These are phyloP conservation scores for Aspergillus sclerotioniger DNA, from an alignment of 495 filamentous ascomycete species.

Conservation along the genomic window DNA sequence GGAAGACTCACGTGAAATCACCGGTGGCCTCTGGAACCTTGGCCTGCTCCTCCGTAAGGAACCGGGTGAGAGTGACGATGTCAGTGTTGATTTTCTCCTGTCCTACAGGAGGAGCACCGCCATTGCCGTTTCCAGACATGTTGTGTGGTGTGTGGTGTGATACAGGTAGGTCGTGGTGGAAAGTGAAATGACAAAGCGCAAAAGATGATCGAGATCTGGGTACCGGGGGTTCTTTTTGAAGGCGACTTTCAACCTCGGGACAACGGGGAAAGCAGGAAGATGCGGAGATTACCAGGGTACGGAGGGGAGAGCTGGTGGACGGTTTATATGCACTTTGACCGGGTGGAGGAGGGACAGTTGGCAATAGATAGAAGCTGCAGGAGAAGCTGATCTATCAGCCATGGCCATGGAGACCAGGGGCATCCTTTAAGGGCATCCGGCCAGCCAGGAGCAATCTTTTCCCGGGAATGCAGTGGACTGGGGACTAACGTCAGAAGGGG, in stretches of 20 bases:
- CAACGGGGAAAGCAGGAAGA: conserved; percentile 27
- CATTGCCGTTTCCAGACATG: conserved; percentile 39
- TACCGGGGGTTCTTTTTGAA: conserved; percentile 12
- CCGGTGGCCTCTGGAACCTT: conserved; percentile 94
- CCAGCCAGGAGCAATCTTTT: conserved; percentile 8
- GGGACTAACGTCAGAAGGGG: neutral
- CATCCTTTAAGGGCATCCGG: neutral
- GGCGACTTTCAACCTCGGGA: conserved; percentile 27
- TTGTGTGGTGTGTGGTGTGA: conserved; percentile 16
- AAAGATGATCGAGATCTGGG: conserved; percentile 9
- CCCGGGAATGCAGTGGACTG: neutral
- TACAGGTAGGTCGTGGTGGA: neutral
- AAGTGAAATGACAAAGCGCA: conserved; percentile 1
- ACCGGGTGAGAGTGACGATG: conserved; percentile 91
- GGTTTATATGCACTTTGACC: conserved; percentile 5
- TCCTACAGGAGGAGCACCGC: conserved; percentile 38
- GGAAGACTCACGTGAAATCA: conserved; percentile 81
- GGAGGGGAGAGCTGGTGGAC: neutral
- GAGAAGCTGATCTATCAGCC: neutral
- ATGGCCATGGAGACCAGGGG: neutral
- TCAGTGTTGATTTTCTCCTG: conserved; percentile 88
- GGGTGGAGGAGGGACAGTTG: neutral
- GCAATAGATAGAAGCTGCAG: conserved; percentile 1
- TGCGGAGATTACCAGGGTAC: conserved; percentile 1
- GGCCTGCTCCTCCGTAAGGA: conserved; percentile 90